A percentile compares a stretch with the other conserved stretches of the same genome.
Conservation (phyloP, 2,329 filamentous ascomycete species). For the Trichoderma cornu-damae region DNA sequence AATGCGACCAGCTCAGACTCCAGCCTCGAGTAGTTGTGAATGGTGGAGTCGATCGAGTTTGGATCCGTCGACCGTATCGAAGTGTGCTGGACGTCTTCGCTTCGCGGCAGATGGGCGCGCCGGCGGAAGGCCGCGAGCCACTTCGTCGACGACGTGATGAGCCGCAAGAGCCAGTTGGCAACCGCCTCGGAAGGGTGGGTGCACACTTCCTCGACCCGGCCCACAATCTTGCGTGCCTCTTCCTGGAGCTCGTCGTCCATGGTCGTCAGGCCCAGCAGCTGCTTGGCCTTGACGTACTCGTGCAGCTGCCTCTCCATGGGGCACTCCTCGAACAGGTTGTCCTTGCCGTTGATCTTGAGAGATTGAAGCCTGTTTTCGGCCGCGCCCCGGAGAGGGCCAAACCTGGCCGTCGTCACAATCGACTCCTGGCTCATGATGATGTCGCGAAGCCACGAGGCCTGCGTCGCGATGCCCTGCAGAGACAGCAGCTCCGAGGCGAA, state of each 20-base stretch:
- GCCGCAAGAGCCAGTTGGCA: slow-evolving; percentile 52
- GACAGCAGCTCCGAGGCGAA: slow-evolving; percentile 49
- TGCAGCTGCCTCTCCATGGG: slow-evolving; percentile 51
- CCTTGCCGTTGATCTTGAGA: slow-evolving; percentile 54
- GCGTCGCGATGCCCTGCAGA: slow-evolving; percentile 35
- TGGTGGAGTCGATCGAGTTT: slow-evolving; percentile 53
- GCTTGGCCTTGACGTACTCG: slow-evolving; percentile 48
- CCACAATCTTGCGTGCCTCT: slow-evolving; percentile 54
- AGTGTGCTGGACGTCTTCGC: slow-evolving; percentile 48
- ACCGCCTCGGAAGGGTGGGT: slow-evolving; percentile 45
- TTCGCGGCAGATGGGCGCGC: slow-evolving; percentile 53
- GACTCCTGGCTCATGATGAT: slow-evolving; percentile 48
- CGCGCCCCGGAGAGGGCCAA: slow-evolving; percentile 44
- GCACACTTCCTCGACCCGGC: slow-evolving; percentile 50
- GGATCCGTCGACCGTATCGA: slow-evolving; percentile 48
- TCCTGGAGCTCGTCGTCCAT: slow-evolving; percentile 56
- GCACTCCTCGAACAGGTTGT: slow-evolving; percentile 52
- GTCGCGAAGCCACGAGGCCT: slow-evolving; percentile 53
- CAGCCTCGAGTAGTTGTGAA: slow-evolving; percentile 53
- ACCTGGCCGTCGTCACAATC: slow-evolving; percentile 41
- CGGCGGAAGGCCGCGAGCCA: slow-evolving; percentile 55
- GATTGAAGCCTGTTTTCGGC: slow-evolving; percentile 44
- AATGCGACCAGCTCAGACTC: slow-evolving; percentile 53
- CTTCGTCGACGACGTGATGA: slow-evolving; percentile 44
- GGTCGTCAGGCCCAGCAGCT: slow-evolving; percentile 52